Conservation (phyloP, 2,329 filamentous ascomycete species). For the Diaporthe amygdali region DNA sequence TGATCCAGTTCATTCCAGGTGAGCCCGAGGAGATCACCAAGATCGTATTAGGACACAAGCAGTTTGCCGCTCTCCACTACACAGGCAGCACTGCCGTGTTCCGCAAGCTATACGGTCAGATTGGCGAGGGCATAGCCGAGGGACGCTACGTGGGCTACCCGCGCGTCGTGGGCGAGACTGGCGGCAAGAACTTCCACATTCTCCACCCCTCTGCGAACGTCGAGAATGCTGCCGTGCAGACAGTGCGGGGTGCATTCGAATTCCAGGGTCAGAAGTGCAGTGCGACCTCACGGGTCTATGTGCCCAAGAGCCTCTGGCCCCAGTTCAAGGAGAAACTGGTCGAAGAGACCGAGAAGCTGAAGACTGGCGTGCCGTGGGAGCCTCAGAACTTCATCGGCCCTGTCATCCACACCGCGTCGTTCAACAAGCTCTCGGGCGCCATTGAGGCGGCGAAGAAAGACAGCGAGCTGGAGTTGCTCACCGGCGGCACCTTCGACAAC, state of each 20-base stretch:
- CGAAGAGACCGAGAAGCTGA: conserved; percentile 40
- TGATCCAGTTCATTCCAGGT: conserved; percentile 93
- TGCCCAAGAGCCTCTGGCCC: conserved; percentile 51
- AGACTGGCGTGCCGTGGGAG: conserved; percentile 37
- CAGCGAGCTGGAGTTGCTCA: conserved; percentile 45
- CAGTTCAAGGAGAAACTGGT: conserved; percentile 44
- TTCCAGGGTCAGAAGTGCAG: conserved; percentile 59
- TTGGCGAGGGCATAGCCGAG: conserved; percentile 80
- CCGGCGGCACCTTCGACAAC: conserved; percentile 49
- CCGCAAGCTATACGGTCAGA: conserved; percentile 85
- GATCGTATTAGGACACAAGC: conserved; percentile 73
- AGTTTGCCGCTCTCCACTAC: conserved; percentile 93
- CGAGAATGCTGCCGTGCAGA: conserved; percentile 50
- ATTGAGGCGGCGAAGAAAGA: conserved; percentile 53
- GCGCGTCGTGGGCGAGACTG: conserved; percentile 55
- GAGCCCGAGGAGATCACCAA: conserved; percentile 85
- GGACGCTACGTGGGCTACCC: conserved; percentile 81
- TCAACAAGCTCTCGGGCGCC: conserved; percentile 47
- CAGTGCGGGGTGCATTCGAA: conserved; percentile 54
- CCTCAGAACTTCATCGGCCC: conserved; percentile 49
- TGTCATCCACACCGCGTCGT: conserved; percentile 53
- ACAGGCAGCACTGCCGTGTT: conserved; percentile 93
- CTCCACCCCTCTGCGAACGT: conserved; percentile 53
- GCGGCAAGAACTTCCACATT: conserved; percentile 59
- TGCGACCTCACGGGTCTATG: conserved; percentile 58